phyloP scores from a whole-genome alignment of 2,329 filamentous ascomycete genomes.

The Penicillium brasilianum region DNA sequence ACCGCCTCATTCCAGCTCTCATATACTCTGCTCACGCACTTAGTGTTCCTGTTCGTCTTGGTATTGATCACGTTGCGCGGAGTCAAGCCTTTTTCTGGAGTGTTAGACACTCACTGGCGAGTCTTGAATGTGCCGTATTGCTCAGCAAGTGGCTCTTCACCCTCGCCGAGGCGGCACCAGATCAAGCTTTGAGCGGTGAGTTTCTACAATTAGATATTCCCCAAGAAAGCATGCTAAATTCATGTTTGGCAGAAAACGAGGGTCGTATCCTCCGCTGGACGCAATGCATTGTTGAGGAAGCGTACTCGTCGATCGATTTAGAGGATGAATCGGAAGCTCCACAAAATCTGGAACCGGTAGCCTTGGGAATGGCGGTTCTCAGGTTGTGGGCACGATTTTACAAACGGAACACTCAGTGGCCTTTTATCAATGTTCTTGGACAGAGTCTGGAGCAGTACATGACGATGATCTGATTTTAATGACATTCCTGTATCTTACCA shows the following conservation, averaged over 20 bases:
- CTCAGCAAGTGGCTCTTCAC: conserved; percentile 53
- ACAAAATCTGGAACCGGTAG: conserved; percentile 31
- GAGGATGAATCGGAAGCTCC: conserved; percentile 32
- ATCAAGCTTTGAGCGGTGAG: conserved; percentile 37
- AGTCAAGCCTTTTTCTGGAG: conserved; percentile 48
- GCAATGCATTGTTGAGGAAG: conserved; percentile 40
- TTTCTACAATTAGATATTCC: too few relatives aligned
- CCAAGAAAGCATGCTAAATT: too few relatives aligned
- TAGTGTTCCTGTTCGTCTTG: conserved; percentile 56
- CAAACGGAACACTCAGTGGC: conserved; percentile 41
- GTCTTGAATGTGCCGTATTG: conserved; percentile 47
- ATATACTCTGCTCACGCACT: conserved; percentile 72
- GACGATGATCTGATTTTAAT: conserved; percentile 29
- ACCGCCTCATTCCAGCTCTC: conserved; percentile 66
- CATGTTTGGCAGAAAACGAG: conserved; percentile 43
- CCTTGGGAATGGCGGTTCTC: conserved; percentile 38
- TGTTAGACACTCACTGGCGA: conserved; percentile 43
- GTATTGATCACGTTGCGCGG: conserved; percentile 43
- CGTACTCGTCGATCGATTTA: conserved; percentile 39
- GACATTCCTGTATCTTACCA: background rate
- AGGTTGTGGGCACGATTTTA: conserved; percentile 41
- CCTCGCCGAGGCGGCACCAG: conserved; percentile 32
- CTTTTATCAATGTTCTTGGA: conserved; percentile 41
- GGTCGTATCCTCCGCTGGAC: conserved; percentile 40
- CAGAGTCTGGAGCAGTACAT: conserved; percentile 39